Base-by-base conservation (phyloP, 1,284 basidiomycete genomes). In the Porogramme epimiltina region DNA sequence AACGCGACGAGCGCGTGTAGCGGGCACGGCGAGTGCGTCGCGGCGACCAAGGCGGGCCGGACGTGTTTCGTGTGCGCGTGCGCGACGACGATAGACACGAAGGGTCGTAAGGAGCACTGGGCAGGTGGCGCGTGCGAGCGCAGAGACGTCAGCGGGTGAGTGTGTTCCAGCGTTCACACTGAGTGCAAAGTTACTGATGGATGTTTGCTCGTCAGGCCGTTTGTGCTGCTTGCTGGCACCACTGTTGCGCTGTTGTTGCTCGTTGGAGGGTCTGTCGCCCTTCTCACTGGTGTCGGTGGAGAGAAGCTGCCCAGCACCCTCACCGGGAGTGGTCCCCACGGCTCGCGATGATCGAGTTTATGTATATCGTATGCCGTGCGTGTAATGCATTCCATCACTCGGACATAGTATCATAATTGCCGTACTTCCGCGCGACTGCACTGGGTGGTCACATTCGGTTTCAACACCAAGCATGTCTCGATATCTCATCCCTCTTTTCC, bases 61-160 rank as follows among this genome's bases (percentile, higher is more conserved):
- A 82, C 80, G 4, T 93, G 90, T 66, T 92, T 81, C 62, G 79
- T 88, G 2, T 93, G 91, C 64, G 73, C 78, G 9, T 93, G 91
- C 62, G 66, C 71, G 2, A 70, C 73, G 10, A 87, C 86, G 23
- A 73, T 69, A 51, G 71, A 73, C 47, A 56, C 61, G 40, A 66
- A 78, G 46, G 77, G 82, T 8, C 78, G 81, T 65, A 81, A 77
- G 3, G 79, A 84, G 59, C 69, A 70, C 25, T 93, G 89, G 89
- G 89, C 79, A 0, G 91, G 90, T 4, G 76, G 79, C 50, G 78
- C 74, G 55, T 93, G 90, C 61, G 83, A 92, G 73, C 79, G 84
- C 59, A 81, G 82, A 69, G 91, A 93, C 63, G 70, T 92, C 42
- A 91, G 88, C 74, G 80, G 79, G 88, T 90, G 65, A 63, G 87